Evolutionary conservation across 202 grass and related monocot genomes (phyloP), one percentile per base, ranked within the genome.

Genomic region (Digitaria exilis): DNA sequence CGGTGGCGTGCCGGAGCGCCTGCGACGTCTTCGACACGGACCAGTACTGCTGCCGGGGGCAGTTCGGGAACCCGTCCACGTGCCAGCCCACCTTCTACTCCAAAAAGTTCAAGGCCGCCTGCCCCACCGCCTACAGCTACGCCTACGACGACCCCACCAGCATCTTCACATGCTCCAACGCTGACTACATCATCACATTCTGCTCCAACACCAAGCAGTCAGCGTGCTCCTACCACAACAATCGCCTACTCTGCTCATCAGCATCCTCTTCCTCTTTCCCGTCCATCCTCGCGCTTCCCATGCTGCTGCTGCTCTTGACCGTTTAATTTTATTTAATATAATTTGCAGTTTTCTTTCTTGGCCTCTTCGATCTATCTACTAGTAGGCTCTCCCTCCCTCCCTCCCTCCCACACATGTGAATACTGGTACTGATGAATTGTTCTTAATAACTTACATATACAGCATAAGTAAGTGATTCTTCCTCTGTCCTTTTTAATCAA

Each of bases 1-100:
- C 92, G 39, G 91, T 95, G 82, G 96, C 89, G 1, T 98, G 96
- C 68, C 84, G 93, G 79, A 95, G 92, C 57, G 95, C 95, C 6
- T 98, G 95, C 76, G 95, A 95, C 81, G 90, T 98, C 24, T 98
- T 98, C 50, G 18, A 89, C 76, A 95, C 90, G 0, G 95, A 98
- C 56, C 72, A 93, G 90, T 98, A 93, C 76, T 95, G 92, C 78
- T 98, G 96, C 82, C 69, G 87, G 0, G 96, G 92, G 0, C 46
- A 79, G 50, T 95, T 78, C 24, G 89, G 77, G 21, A 91, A 88
- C 77, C 50, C 89, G 11, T 17, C 21, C 1, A 90, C 89, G 7
- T 98, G 96, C 80, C 89, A 83, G 68, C 89, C 92, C 1, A 98
- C 92, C 0, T 76, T 80, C 84, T 98, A 98, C 83, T 98, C 90